Conservation (phyloP, 495 filamentous ascomycete species). For the Pyrenula massariospora region DNA sequence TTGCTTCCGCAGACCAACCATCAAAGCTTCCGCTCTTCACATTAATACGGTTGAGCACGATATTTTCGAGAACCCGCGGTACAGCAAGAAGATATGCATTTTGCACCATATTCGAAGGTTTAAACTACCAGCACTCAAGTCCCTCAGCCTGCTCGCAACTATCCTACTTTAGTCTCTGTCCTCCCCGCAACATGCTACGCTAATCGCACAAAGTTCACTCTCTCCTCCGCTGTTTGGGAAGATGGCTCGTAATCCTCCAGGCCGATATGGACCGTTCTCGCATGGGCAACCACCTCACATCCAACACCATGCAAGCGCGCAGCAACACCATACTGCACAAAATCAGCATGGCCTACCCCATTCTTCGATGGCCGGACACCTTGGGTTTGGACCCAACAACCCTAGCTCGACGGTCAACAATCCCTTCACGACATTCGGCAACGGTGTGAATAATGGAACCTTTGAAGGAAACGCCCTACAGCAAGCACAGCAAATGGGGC, state of each 20-base stretch:
- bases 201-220: no score
- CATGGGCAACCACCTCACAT: slow-evolving; percentile 34
- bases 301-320: slow-evolving; percentile 9
- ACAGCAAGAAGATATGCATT: no score
- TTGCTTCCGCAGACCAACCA: background rate
- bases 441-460: slow-evolving; percentile 39
- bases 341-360: slow-evolving; percentile 43
- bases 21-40: background rate
- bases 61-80: no score
- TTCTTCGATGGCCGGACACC: slow-evolving; percentile 46
- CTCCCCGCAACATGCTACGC: no score
- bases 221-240: no score
- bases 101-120: no score
- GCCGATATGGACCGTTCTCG: slow-evolving; percentile 37
- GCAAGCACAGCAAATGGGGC: slow-evolving; percentile 20
- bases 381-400: slow-evolving; percentile 44
- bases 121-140: no score
- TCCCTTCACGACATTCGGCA: slow-evolving; percentile 49
- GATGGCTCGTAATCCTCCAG: slow-evolving; percentile 20
- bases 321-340: slow-evolving; percentile 35
- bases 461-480: slow-evolving; percentile 43
- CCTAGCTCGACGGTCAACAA: slow-evolving; percentile 51
- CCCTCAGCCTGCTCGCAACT: no score
- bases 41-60: no score
- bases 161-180: no score